These are phyloP conservation scores for Vicia faba DNA, from an alignment of 306 rosid genomes.

Conservation along the genomic window DNA sequence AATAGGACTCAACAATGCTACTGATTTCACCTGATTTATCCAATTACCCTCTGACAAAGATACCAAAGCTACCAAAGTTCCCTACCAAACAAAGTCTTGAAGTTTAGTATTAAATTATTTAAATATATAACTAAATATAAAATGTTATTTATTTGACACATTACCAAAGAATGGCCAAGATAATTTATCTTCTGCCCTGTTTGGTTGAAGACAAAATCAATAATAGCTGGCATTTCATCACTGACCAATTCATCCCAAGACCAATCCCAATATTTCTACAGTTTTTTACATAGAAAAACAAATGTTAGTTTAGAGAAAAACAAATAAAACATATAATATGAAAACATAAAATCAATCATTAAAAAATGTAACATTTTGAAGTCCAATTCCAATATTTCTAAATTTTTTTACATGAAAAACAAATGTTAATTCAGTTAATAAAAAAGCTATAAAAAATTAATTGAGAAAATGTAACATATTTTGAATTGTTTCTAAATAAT, in stretches of 20 bases:
- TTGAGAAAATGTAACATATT: not conserved
- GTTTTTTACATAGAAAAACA: constrained; percentile 10
- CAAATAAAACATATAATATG: no score
- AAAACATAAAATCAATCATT: no score
- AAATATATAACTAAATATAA: not conserved
- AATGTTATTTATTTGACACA: constrained; percentile 8
- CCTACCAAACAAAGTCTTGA: constrained; percentile 50
- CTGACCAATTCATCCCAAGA: constrained; percentile 70
- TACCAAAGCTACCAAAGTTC: constrained; percentile 64
- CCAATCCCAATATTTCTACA: constrained; percentile 76
- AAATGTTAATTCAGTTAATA: not conserved
- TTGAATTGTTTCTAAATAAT: not conserved
- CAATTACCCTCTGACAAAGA: constrained; percentile 62
- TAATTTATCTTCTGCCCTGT: constrained; percentile 69
- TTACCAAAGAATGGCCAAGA: constrained; percentile 86
- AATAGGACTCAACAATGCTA: constrained; percentile 71
- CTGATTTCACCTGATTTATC: constrained; percentile 57
- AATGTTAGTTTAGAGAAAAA: no score
- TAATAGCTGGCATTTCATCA: constrained; percentile 71
- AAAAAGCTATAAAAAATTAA: not conserved
- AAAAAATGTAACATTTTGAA: constrained; percentile 4
- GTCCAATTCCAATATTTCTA: constrained; percentile 83
- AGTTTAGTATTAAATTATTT: constrained; percentile 7
- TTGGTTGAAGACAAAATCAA: constrained; percentile 55
- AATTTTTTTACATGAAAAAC: constrained; percentile 6